Conservation (phyloP, 257 asterid species). For the Solanum paucissectum region DNA sequence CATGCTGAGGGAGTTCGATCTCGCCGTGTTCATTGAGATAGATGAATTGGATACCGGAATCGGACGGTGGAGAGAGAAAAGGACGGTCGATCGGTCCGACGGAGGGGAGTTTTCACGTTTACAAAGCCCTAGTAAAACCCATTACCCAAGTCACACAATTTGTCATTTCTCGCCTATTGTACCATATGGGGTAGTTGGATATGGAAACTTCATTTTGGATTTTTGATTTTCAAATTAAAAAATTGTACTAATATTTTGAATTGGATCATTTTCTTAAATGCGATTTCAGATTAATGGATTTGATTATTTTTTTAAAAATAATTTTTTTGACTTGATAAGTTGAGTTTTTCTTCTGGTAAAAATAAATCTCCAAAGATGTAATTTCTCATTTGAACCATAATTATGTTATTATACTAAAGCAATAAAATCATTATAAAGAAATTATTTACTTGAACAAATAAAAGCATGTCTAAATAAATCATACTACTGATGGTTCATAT, state of each 20-base stretch:
- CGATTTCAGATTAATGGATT: not conserved
- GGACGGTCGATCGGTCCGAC: not conserved
- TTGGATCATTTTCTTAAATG: not conserved
- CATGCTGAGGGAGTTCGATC: constrained; percentile 32
- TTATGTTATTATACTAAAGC: not conserved
- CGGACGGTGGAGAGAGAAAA: not conserved
- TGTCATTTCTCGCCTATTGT: not conserved
- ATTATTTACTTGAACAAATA: too few species aligned
- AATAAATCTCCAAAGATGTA: not conserved
- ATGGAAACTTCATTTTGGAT: not conserved
- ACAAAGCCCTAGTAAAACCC: constrained; percentile 23
- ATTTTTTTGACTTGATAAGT: too few species aligned
- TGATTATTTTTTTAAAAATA: too few species aligned
- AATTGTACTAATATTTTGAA: not conserved
- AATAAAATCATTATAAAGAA: not conserved
- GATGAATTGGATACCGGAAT: not conserved
- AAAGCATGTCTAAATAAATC: too few species aligned
- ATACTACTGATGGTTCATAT: not conserved
- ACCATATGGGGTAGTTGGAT: not conserved
- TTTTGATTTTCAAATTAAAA: not conserved
- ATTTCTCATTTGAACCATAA: not conserved
- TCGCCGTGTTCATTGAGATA: constrained; percentile 31
- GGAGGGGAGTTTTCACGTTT: not conserved
- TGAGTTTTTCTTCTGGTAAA: not conserved
- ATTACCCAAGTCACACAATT: not conserved